Percentiles rank a stretch among this genome's conserved stretches.
These are phyloP conservation scores for Suillus americanus DNA, from an alignment of 768 basidiomycete species.

Conservation along the genomic window DNA sequence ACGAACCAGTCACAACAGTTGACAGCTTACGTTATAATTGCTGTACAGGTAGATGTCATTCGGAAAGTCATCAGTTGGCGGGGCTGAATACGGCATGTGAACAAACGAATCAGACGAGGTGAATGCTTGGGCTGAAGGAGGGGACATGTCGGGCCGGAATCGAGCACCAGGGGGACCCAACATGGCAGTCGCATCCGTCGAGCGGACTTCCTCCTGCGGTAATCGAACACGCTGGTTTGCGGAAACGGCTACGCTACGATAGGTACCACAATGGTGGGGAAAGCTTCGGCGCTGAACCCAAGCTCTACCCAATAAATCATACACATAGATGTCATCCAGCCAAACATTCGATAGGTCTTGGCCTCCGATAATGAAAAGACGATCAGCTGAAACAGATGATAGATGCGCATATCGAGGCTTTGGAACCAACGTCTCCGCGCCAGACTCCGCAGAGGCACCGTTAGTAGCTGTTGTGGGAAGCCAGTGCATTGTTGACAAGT, in stretches of 20 bases:
- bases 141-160: constrained; percentile 51
- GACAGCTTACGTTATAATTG: constrained; percentile 83
- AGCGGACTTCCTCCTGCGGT: constrained; percentile 57
- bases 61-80: constrained; percentile 71
- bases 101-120: constrained; percentile 60
- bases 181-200: constrained; percentile 38
- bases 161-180: constrained; percentile 58
- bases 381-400: constrained; percentile 80
- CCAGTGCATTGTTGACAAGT: constrained; percentile 73
- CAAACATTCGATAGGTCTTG: constrained; percentile 93
- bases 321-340: constrained; percentile 91
- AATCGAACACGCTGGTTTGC: constrained; percentile 66
- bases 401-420: constrained; percentile 94
- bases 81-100: constrained; percentile 76
- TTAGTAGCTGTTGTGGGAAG: constrained; percentile 43
- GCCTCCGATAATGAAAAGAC: constrained; percentile 90
- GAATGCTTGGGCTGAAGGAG: constrained; percentile 42
- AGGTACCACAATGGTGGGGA: constrained; percentile 94
- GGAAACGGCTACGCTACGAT: constrained; percentile 89
- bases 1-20: constrained; percentile 4
- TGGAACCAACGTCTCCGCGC: constrained; percentile 57
- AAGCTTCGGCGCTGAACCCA: constrained; percentile 85
- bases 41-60: constrained; percentile 91
- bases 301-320: constrained; percentile 66
- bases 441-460: constrained; percentile 32